Base-by-base conservation (phyloP, 805 yeast genomes). In the Metahyphopichia silvanorum region DNA sequence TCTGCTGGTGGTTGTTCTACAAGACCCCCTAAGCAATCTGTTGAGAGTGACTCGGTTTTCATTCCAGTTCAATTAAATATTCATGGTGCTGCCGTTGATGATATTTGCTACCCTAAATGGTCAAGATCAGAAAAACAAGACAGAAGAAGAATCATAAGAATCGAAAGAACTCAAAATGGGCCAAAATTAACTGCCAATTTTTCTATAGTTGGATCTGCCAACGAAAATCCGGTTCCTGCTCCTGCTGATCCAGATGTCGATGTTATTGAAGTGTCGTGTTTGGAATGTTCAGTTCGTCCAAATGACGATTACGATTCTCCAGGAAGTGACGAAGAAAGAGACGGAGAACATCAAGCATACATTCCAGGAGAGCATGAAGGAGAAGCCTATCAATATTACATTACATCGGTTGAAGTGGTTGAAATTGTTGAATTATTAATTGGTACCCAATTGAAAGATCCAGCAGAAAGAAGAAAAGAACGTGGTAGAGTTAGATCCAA, bases 401-500 rank as follows among this genome's bases (percentile, higher is more conserved):
- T 79, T 35, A 79, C 86, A 1, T 71, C 79, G 35, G 84, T 79
- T 21, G 86, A 79, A 47, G 83, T 79, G 14, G 72, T 79, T 40
- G 78, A 73, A 52, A 73, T 79, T 42, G 81, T 79, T 19, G 85
- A 79, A 54, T 50, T 77, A 32, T 50, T 79, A 28, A 76, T 79
- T 40, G 80, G 81, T 5, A 63, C 71, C 2, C 67, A 67, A 35
- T 47, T 53, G 21, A 57, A 55, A 33, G 71, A 71, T 35, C 66
- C 75, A 4, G 63, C 63, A 5, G 79, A 73, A 34, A 68, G 77
- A 39, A 68, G 86, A 39, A 67, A 74, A 38, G 85, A 79, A 48
- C 52, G 83, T 29, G 85, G 85, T n/a, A 60, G 86, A 35, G 74
- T 79, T 27, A 62, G 86, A 54, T 74, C 80, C 28, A 79, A 79